Percentiles rank a stretch among this genome's conserved stretches.
These are phyloP conservation scores for Pseudogymnoascus sp. DNA, from an alignment of 2,329 filamentous ascomycete species.

Conservation along the genomic window DNA sequence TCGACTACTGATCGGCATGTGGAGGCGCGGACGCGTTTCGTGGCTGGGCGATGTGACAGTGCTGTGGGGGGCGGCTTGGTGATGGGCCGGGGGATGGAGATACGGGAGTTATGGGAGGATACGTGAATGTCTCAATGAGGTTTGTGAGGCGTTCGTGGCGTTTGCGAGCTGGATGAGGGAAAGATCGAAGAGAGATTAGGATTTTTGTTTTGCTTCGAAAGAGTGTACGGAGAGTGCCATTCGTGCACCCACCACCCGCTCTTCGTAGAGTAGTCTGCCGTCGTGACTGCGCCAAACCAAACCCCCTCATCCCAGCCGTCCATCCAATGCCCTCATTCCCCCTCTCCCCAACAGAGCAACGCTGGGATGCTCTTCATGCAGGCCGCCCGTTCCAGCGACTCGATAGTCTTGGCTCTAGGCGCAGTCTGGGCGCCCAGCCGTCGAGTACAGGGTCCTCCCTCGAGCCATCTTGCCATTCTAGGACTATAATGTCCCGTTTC, in stretches of 20 bases:
- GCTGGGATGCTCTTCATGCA: background rate
- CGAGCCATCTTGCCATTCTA: background rate
- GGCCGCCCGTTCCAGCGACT: background rate
- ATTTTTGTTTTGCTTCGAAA: background rate
- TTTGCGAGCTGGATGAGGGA: background rate
- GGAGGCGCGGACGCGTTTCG: background rate
- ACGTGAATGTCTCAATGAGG: background rate
- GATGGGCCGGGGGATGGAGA: background rate
- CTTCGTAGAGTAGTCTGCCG: background rate
- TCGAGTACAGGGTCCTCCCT: background rate
- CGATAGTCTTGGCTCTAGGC: background rate
- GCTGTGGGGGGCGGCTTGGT: background rate
- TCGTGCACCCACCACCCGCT: background rate
- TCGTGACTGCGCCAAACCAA: background rate
- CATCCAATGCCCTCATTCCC: background rate
- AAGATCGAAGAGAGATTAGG: background rate
- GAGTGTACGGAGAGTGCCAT: background rate
- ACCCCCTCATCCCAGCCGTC: background rate
- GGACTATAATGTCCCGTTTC: background rate
- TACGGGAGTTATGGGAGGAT: background rate
- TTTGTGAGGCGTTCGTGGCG: background rate
- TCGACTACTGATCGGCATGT: background rate
- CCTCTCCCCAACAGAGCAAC: background rate
- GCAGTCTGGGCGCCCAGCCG: background rate
- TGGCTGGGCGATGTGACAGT: background rate